Conservation (phyloP, 1,284 basidiomycete species). For the Neonothopanus nambi region DNA sequence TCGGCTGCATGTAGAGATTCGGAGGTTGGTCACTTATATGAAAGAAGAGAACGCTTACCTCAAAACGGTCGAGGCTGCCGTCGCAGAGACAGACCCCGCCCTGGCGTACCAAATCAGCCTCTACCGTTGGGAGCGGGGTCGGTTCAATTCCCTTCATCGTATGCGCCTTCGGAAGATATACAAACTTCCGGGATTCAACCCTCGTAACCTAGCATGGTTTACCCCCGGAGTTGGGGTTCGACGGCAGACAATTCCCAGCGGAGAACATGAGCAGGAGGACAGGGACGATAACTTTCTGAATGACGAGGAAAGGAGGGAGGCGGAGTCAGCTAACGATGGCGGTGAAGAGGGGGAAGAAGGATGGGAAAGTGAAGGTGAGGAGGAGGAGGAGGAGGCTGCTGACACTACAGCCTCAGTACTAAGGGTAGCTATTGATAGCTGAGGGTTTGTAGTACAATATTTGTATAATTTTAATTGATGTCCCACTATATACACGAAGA, state of each 20-base stretch:
- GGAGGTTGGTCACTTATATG: conserved; percentile 26
- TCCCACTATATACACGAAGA: too few species aligned
- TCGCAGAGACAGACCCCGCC: background rate
- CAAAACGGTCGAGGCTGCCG: background rate
- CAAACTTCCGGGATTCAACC: conserved; percentile 5
- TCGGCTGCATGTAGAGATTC: conserved; percentile 26
- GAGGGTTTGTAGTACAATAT: too few species aligned
- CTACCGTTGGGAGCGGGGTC: conserved; percentile 1
- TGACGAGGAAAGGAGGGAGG: background rate
- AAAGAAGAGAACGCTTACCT: conserved; percentile 23
- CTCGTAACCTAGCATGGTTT: background rate
- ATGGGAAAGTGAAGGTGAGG: background rate
- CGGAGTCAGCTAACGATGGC: background rate
- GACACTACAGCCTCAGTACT: background rate
- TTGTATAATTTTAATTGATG: too few species aligned
- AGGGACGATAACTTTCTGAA: background rate
- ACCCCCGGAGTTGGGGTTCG: background rate
- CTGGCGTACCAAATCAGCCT: conserved; percentile 11
- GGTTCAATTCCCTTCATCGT: conserved; percentile 7
- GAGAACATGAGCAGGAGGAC: background rate
- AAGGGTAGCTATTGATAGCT: too few species aligned
- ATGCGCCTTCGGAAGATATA: background rate
- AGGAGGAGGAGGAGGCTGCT: background rate
- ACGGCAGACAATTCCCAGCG: background rate
- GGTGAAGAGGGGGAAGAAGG: background rate